A percentile compares a stretch with the other conserved stretches of the same genome.
phyloP scores from a whole-genome alignment of 441 rosid genomes.

The Biscutella laevigata region DNA sequence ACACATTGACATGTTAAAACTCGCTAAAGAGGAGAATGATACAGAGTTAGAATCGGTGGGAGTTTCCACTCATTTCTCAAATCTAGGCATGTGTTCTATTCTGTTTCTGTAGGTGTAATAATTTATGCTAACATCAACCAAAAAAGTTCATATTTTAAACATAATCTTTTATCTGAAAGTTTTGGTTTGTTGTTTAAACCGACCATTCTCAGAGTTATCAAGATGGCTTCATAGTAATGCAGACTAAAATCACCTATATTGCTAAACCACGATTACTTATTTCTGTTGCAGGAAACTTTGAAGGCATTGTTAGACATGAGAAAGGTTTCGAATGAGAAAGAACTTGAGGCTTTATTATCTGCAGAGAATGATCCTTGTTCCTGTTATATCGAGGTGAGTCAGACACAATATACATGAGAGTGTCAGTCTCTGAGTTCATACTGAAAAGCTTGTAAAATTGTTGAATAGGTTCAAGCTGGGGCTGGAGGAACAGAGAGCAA shows the following conservation, averaged over 20 bases:
- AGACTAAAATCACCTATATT: neutral
- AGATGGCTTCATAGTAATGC: neutral
- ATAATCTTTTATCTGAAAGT: neutral
- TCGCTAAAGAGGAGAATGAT: slow-evolving; percentile 85
- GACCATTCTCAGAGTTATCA: neutral
- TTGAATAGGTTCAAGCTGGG: slow-evolving; percentile 83
- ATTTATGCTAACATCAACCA: no score
- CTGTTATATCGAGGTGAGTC: slow-evolving; percentile 74
- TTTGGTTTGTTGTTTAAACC: neutral
- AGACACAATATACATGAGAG: neutral
- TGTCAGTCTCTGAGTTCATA: slow-evolving; percentile 4
- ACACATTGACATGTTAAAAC: slow-evolving; percentile 88
- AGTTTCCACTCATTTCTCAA: slow-evolving; percentile 34
- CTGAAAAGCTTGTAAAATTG: slow-evolving; percentile 13
- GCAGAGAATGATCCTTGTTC: slow-evolving; percentile 72
- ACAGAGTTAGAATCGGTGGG: slow-evolving; percentile 93
- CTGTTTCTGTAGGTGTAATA: neutral
- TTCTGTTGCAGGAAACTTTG: slow-evolving; percentile 55
- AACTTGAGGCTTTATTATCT: slow-evolving; percentile 83
- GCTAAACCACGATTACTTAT: neutral
- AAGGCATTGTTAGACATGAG: slow-evolving; percentile 70
- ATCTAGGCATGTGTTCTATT: slow-evolving; percentile 57
- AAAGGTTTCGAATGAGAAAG: slow-evolving; percentile 70
- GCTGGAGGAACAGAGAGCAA: slow-evolving; percentile 99
- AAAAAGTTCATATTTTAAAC: neutral